A percentile compares a stretch with the other conserved stretches of the same genome.
Evolutionary conservation across 2,329 filamentous ascomycete species (phyloP).

Genomic region (Alternaria postmessia): DNA sequence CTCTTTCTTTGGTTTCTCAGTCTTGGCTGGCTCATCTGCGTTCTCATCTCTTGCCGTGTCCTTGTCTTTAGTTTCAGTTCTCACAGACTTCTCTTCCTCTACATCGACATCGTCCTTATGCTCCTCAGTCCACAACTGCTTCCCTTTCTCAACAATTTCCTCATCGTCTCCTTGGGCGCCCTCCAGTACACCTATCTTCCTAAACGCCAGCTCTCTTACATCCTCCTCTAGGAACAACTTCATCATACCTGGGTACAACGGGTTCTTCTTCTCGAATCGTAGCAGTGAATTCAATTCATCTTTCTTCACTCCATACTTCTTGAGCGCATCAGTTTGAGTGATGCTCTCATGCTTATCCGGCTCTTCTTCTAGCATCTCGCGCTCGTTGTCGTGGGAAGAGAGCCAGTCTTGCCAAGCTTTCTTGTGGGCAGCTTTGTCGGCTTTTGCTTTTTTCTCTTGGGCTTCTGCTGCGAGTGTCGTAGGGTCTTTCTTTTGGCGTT

Average conservation of each 20-base stretch:
- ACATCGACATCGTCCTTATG: neutral
- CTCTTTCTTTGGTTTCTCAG: neutral
- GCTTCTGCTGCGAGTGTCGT: neutral
- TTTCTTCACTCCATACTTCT: conserved; percentile 24
- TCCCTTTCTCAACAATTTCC: neutral
- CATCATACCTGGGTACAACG: conserved; percentile 14
- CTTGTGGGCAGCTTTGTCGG: conserved; percentile 10
- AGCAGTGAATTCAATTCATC: conserved; percentile 11
- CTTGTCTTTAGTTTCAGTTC: neutral
- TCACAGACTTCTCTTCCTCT: neutral
- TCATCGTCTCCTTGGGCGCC: neutral
- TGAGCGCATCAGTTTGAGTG: conserved; percentile 22
- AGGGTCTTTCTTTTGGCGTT: conserved; percentile 20
- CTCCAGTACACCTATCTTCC: conserved; percentile 17
- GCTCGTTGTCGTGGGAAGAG: neutral
- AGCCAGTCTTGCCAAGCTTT: conserved; percentile 15
- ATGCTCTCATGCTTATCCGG: conserved; percentile 14
- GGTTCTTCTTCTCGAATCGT: conserved; percentile 20
- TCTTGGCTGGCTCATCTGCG: neutral
- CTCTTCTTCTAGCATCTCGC: conserved; percentile 10
- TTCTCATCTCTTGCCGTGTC: neutral
- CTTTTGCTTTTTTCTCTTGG: conserved; percentile 7
- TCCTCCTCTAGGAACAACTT: conserved; percentile 20
- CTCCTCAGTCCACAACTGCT: conserved; percentile 20
- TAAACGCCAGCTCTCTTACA: conserved; percentile 13